Conservation (phyloP, 1,284 basidiomycete species). For the Leccinum solheimii region DNA sequence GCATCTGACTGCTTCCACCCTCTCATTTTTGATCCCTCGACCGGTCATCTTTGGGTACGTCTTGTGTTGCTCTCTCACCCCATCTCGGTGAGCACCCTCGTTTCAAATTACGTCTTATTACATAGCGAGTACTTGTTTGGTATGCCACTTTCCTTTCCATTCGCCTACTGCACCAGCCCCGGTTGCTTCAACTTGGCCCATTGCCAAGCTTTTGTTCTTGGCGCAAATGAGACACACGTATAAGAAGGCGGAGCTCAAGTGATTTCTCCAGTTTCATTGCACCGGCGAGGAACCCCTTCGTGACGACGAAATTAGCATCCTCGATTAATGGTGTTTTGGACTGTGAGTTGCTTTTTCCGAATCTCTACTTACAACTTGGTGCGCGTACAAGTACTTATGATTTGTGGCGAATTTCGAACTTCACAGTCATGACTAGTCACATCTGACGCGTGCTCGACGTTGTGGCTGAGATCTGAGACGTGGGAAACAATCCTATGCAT, state of each 20-base stretch:
- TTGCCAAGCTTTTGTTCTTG: slow-evolving; percentile 85
- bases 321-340: slow-evolving; percentile 80
- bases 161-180: slow-evolving; percentile 52
- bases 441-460: too few relatives aligned
- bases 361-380: too few relatives aligned
- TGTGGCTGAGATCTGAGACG: too few relatives aligned
- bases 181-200: slow-evolving; percentile 73
- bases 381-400: too few relatives aligned
- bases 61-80: background rate
- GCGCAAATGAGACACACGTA: slow-evolving; percentile 73
- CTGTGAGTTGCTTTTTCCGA: too few relatives aligned
- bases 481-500: too few relatives aligned
- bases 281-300: slow-evolving; percentile 84
- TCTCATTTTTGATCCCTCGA: background rate
- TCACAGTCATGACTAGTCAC: too few relatives aligned
- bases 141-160: slow-evolving; percentile 23
- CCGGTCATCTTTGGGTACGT: slow-evolving; percentile 80
- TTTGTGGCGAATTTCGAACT: too few relatives aligned
- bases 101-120: background rate
- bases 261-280: slow-evolving; percentile 90
- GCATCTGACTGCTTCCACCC: background rate
- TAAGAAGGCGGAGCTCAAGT: slow-evolving; percentile 91
- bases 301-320: slow-evolving; percentile 86
- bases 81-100: background rate
- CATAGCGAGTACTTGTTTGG: slow-evolving; percentile 65